phyloP scores from a whole-genome alignment of 2,329 filamentous ascomycete genomes.

The Sarocladiaceae sp. region DNA sequence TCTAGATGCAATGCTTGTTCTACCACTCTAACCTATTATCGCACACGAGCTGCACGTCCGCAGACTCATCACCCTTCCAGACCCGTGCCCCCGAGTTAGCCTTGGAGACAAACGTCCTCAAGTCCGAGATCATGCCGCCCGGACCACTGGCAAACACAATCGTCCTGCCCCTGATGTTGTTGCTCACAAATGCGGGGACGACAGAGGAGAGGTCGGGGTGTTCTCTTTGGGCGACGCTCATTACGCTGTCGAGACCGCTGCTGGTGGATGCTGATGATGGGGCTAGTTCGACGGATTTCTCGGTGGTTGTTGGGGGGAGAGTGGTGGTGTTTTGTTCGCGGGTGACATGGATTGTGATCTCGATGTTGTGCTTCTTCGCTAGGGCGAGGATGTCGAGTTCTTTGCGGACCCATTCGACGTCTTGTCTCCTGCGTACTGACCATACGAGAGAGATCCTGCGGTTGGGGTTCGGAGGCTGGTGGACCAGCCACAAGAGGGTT shows the following conservation, averaged over 20 bases:
- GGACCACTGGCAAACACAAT: constrained; percentile 59
- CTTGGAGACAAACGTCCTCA: constrained; percentile 48
- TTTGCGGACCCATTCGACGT: constrained; percentile 54
- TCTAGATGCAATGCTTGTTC: not conserved
- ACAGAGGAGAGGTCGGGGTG: constrained; percentile 41
- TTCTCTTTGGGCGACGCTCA: constrained; percentile 20
- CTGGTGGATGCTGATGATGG: constrained; percentile 5
- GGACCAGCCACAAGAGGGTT: constrained; percentile 26
- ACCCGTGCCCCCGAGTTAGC: constrained; percentile 49
- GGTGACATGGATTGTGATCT: constrained; percentile 57
- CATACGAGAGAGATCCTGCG: constrained; percentile 58
- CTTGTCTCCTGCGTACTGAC: constrained; percentile 51
- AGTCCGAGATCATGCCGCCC: constrained; percentile 51
- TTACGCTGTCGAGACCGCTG: constrained; percentile 14
- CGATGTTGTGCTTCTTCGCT: constrained; percentile 35
- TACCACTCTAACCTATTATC: constrained; percentile 57
- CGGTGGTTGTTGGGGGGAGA: not conserved
- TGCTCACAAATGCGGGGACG: constrained; percentile 43
- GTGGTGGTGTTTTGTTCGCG: constrained; percentile 43
- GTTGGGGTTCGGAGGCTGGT: constrained; percentile 38
- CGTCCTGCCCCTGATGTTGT: constrained; percentile 43
- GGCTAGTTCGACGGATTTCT: not conserved
- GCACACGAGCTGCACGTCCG: constrained; percentile 52
- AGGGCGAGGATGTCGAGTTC: constrained; percentile 48
- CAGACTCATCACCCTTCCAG: constrained; percentile 53